These are phyloP conservation scores for Isabelozyma rhagii DNA, from an alignment of 805 yeast species.

Conservation along the genomic window DNA sequence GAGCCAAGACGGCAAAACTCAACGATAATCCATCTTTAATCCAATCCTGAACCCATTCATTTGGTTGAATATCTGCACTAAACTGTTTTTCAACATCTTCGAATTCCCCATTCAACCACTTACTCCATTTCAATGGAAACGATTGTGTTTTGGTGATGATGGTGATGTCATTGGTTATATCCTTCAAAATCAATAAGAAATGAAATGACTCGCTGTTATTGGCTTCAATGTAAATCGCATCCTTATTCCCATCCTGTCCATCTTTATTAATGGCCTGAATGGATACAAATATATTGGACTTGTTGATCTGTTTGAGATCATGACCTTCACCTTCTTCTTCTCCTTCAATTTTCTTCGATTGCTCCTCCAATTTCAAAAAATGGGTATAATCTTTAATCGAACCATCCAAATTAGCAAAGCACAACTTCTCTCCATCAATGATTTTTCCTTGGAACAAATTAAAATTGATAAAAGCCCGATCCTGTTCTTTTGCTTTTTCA, in stretches of 20 bases:
- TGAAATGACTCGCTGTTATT: slow-evolving; percentile 57
- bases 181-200: slow-evolving; percentile 74
- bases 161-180: slow-evolving; percentile 72
- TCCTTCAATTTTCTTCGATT: slow-evolving; percentile 16
- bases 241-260: slow-evolving; percentile 28
- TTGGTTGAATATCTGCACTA: slow-evolving; percentile 33
- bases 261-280: slow-evolving; percentile 56
- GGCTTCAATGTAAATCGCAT: slow-evolving; percentile 40
- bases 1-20: slow-evolving; percentile 84
- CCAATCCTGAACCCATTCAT: slow-evolving; percentile 46
- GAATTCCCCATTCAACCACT: slow-evolving; percentile 70
- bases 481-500: slow-evolving; percentile 13
- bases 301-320: slow-evolving; percentile 19
- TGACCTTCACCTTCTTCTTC: slow-evolving; percentile 13
- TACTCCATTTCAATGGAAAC: slow-evolving; percentile 85
- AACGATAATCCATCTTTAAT: slow-evolving; percentile 61
- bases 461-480: slow-evolving; percentile 42
- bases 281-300: slow-evolving; percentile 66
- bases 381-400: slow-evolving; percentile 47
- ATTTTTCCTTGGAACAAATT: slow-evolving; percentile 73
- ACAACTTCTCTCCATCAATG: slow-evolving; percentile 83
- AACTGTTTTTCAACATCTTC: slow-evolving; percentile 10
- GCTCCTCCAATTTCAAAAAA: slow-evolving; percentile 26
- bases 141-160: slow-evolving; percentile 81
- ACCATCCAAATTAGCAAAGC: slow-evolving; percentile 81